Conservation (phyloP, 192 early-diverging fungal genomes). For the Coemansia sp. region DNA sequence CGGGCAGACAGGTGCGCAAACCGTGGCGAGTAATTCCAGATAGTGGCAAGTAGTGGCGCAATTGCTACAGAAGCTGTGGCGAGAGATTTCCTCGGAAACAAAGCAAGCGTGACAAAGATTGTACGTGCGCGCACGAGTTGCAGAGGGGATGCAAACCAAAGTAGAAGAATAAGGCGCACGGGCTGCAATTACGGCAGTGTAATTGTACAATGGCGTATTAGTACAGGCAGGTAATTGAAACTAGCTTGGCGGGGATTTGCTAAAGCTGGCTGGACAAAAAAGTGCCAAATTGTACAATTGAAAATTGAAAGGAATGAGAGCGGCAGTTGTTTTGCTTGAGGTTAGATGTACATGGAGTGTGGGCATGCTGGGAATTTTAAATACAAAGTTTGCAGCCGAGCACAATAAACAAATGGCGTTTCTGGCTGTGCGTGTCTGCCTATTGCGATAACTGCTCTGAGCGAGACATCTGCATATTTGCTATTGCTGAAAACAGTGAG, state of each 20-base stretch:
- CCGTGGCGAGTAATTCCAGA: background rate
- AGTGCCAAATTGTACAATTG: slow-evolving; percentile 27
- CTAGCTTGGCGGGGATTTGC: background rate
- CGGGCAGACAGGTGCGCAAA: background rate
- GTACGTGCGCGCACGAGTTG: background rate
- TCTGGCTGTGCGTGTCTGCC: background rate
- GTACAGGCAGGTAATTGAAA: background rate
- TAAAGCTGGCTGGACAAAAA: background rate
- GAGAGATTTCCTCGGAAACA: background rate
- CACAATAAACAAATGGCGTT: background rate
- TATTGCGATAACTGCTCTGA: background rate
- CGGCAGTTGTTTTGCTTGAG: background rate
- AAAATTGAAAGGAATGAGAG: background rate
- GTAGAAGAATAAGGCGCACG: background rate
- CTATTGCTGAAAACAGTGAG: slow-evolving; percentile 1
- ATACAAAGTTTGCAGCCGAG: background rate
- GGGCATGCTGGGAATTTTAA: slow-evolving; percentile 8
- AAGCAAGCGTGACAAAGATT: background rate
- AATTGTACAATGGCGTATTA: slow-evolving; percentile 8
- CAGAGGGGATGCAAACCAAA: background rate
- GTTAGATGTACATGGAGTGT: background rate
- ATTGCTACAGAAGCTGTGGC: background rate
- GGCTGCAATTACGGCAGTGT: background rate
- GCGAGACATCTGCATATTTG: background rate
- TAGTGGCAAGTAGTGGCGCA: background rate